Evolutionary conservation across 495 filamentous ascomycete species (phyloP), one percentile per base, ranked within the genome.

Genomic region (Podospora fimiseda): DNA sequence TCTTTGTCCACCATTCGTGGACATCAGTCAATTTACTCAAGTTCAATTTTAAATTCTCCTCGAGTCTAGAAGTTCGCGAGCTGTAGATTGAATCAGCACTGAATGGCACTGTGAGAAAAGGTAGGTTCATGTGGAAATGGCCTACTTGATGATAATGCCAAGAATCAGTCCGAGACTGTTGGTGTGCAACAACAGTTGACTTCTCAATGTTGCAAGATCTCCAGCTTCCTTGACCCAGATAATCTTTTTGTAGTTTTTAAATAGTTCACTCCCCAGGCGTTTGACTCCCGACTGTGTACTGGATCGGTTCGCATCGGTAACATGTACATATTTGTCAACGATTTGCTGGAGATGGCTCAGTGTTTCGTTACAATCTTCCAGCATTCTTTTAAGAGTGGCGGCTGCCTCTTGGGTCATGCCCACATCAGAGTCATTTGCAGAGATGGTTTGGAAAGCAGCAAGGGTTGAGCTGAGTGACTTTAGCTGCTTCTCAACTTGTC

Each of bases 401-500:
- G 15, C 43, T 43, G 3, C 47, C 36, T 5, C 42, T 22, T 1
- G 51, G 2, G 5, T 43, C 24, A 7, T 53, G 21, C 4, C 47
- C 21, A 1, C 43, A 22, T 42, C 43, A 16, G 47, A 2, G 23
- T 53, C 51, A 22, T 1, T 7, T 6, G 36, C 51, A 19, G 43
- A 48, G 38, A 36, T 33, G 22, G 51, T 48, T 14, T 49, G 30
- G 24, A 55, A 48, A 15, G 51, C 51, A 0, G 43, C 9, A 20
- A 59, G 43, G 15, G 48, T 43, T n/a, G 57, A 38, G 27, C 57
- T 56, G 27, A 59, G 52, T 2, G 57, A 55, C 36, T 52, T 49
- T 0, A 59, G 52, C 21, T 59, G 57, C 43, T 59, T 59, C 22
- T 59, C 57, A 21, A 59, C 52, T 44, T 59, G 52, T 1, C 57